Conservation (phyloP, 2,329 filamentous ascomycete genomes). For the Didymella pinodella region DNA sequence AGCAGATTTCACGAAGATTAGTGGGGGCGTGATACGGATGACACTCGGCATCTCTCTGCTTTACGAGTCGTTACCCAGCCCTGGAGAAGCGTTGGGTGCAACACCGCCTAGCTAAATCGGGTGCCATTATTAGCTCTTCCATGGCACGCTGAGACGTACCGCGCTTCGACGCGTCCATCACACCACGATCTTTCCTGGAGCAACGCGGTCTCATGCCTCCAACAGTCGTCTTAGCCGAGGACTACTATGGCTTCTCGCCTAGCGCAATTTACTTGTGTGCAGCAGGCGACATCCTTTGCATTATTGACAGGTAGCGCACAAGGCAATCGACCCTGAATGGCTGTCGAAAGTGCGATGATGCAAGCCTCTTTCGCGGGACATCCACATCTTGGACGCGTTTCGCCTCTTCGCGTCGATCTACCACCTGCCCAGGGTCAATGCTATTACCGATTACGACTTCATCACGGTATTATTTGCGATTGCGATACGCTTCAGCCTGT, state of each 20-base stretch:
- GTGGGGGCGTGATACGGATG: conserved; percentile 39
- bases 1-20: conserved; percentile 30
- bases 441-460: conserved; percentile 18
- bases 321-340: conserved; percentile 24
- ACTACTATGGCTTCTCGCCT: conserved; percentile 29
- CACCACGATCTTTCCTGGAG: conserved; percentile 37
- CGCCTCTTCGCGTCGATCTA: conserved; percentile 18
- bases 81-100: conserved; percentile 30
- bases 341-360: conserved; percentile 23
- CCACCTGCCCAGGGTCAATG: conserved; percentile 10
- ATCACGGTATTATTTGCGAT: conserved; percentile 8
- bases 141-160: conserved; percentile 48
- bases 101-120: conserved; percentile 36
- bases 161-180: conserved; percentile 43
- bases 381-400: conserved; percentile 14
- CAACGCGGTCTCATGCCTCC: conserved; percentile 34
- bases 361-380: conserved; percentile 24
- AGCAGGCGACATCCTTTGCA: conserved; percentile 23
- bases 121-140: conserved; percentile 43
- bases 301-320: conserved; percentile 20
- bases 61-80: conserved; percentile 28
- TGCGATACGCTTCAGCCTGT: conserved; percentile 17
- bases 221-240: conserved; percentile 35
- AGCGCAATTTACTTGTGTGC: conserved; percentile 34
- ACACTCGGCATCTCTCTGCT: conserved; percentile 37